These are phyloP conservation scores for Neurospora sp. DNA, from an alignment of 2,329 filamentous ascomycete genomes.

Conservation along the genomic window DNA sequence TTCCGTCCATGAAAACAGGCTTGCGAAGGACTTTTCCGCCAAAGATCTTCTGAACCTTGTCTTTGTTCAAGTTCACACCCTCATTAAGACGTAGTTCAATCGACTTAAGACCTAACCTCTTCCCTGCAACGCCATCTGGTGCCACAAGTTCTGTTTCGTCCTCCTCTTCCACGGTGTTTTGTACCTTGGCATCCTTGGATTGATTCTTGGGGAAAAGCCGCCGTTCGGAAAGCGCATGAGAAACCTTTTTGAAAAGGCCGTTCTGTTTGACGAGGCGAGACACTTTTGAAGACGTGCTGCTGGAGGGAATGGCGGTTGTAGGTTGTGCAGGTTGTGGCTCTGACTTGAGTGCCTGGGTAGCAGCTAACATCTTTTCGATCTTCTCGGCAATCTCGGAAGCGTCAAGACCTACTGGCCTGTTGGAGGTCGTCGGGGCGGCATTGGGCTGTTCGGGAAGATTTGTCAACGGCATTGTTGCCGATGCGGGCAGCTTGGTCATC, in stretches of 20 bases:
- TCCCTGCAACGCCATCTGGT: not conserved
- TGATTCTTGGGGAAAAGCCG: constrained; percentile 2
- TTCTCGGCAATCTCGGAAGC: constrained; percentile 1
- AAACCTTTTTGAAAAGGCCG: constrained; percentile 10
- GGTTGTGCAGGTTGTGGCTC: not conserved
- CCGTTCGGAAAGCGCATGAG: constrained; percentile 5
- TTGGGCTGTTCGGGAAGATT: not conserved
- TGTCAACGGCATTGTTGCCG: constrained; percentile 5
- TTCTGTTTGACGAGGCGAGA: not conserved
- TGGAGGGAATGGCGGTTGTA: not conserved
- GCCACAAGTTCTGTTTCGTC: not conserved
- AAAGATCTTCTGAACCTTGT: constrained; percentile 25
- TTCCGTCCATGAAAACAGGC: constrained; percentile 21
- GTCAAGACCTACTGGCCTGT: not conserved
- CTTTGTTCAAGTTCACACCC: constrained; percentile 24
- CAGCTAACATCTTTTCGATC: constrained; percentile 10
- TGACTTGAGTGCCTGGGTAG: constrained; percentile 5
- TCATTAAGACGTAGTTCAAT: constrained; percentile 27
- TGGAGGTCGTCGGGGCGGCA: not conserved
- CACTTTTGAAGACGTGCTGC: constrained; percentile 1
- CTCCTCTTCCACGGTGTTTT: not conserved
- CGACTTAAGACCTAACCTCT: constrained; percentile 12
- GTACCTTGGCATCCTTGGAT: not conserved
- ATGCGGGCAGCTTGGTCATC: not conserved
- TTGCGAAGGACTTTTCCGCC: constrained; percentile 23